Percentiles rank a stretch among this genome's conserved stretches.
Evolutionary conservation across 768 basidiomycete species (phyloP).

Genomic region (Leccinellum luteum): DNA sequence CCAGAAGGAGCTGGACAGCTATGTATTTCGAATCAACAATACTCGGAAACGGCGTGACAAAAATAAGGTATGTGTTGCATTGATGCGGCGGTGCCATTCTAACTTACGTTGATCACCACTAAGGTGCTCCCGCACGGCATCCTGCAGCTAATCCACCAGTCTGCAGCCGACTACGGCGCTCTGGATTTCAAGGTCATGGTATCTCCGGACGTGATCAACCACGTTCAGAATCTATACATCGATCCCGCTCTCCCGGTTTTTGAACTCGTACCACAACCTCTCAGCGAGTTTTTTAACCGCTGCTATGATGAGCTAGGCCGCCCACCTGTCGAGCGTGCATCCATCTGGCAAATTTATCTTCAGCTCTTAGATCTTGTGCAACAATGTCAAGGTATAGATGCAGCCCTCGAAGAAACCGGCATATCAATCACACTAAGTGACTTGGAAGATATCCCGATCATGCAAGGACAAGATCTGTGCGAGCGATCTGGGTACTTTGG

Average conservation of each 20-base stretch:
- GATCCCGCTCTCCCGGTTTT: conserved; percentile 35
- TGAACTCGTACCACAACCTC: conserved; percentile 33
- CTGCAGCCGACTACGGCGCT: background rate
- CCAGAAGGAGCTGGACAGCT: conserved; percentile 6
- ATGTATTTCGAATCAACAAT: conserved; percentile 3
- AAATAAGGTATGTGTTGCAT: conserved; percentile 1
- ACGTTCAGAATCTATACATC: conserved; percentile 22
- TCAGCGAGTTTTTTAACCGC: conserved; percentile 9
- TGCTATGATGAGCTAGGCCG: background rate
- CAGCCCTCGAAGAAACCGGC: too few relatives aligned
- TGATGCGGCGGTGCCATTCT: background rate
- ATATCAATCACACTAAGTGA: too few relatives aligned
- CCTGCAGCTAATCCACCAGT: background rate
- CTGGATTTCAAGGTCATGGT: background rate
- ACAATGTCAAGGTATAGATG: too few relatives aligned
- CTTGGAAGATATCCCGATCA: background rate
- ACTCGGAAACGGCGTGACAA: conserved; percentile 2
- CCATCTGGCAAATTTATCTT: background rate
- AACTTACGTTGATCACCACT: background rate
- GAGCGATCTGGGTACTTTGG: background rate
- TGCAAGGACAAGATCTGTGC: background rate
- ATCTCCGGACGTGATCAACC: background rate
- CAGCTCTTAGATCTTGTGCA: too few relatives aligned
- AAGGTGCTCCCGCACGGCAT: too few relatives aligned
- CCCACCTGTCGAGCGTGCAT: background rate